These are phyloP conservation scores for Oxyria digyna DNA, from an alignment of 148 eudicot species.

Conservation along the genomic window DNA sequence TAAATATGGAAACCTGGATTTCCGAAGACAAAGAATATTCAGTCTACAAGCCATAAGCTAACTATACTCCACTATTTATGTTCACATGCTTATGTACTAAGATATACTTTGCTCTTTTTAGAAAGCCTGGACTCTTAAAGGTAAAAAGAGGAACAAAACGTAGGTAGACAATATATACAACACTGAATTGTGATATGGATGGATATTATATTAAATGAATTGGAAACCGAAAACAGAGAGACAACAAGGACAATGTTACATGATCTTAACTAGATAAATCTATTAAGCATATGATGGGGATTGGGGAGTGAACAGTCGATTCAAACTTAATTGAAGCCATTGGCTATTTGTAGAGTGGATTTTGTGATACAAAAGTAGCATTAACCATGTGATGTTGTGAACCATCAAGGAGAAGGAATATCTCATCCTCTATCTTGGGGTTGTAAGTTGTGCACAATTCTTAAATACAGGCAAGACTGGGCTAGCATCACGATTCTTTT, in stretches of 20 bases:
- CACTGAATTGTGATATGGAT: neutral
- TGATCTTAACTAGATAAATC: too few relatives aligned
- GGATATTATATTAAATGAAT: neutral
- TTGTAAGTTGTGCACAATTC: too few relatives aligned
- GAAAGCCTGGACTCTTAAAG: neutral
- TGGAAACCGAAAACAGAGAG: neutral
- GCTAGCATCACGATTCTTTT: neutral
- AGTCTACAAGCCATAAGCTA: neutral
- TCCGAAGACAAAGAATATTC: neutral
- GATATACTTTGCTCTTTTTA: neutral
- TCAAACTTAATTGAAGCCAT: neutral
- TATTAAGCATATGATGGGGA: neutral
- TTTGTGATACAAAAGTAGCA: neutral
- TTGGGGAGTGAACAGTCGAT: neutral
- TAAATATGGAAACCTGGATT: conserved; percentile 49
- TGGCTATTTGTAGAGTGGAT: neutral
- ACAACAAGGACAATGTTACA: neutral
- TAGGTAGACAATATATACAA: neutral
- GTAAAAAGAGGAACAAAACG: neutral
- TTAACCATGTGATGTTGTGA: neutral
- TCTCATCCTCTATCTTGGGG: neutral
- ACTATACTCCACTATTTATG: too few relatives aligned
- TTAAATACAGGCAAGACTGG: neutral
- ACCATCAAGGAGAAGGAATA: too few relatives aligned
- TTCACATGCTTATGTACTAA: neutral